Evolutionary conservation across 192 early-diverging fungal genomes (phyloP).

Genomic region (Spizellomyces punctatus): DNA sequence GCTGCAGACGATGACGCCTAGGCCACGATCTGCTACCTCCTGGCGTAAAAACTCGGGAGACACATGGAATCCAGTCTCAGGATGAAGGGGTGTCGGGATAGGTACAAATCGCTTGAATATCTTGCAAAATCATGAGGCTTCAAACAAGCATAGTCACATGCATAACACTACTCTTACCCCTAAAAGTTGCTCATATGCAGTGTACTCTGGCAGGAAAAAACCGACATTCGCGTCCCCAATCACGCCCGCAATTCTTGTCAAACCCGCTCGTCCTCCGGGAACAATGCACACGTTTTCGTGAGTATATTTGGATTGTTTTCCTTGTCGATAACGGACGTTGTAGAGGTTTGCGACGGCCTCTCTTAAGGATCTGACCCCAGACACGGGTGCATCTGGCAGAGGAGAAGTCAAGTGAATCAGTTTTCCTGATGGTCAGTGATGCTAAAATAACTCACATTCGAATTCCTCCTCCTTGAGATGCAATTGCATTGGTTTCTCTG

Average conservation of each 20-base stretch:
- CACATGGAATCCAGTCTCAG: conserved; percentile 49
- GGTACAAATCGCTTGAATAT: conserved; percentile 57
- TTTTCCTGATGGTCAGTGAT: neutral
- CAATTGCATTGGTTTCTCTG: conserved; percentile 36
- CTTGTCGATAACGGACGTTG: conserved; percentile 49
- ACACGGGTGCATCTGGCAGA: conserved; percentile 48
- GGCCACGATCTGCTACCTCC: conserved; percentile 50
- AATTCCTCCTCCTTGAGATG: conserved; percentile 32
- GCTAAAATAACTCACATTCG: conserved; percentile 1
- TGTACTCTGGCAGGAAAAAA: conserved; percentile 58
- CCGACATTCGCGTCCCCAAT: conserved; percentile 58
- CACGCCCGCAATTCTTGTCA: conserved; percentile 54
- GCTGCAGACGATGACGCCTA: conserved; percentile 50
- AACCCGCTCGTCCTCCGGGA: conserved; percentile 59
- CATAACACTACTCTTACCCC: neutral
- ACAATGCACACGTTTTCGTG: conserved; percentile 58
- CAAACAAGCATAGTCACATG: neutral
- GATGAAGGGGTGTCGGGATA: conserved; percentile 53
- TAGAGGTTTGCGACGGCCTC: conserved; percentile 53
- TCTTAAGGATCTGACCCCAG: conserved; percentile 47
- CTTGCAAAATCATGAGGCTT: neutral
- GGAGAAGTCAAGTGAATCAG: neutral
- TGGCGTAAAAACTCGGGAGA: conserved; percentile 42
- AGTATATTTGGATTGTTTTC: conserved; percentile 49
- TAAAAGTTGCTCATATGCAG: conserved; percentile 32